These are phyloP conservation scores for Ceriops tagal DNA, from an alignment of 345 rosid genomes.

Conservation along the genomic window DNA sequence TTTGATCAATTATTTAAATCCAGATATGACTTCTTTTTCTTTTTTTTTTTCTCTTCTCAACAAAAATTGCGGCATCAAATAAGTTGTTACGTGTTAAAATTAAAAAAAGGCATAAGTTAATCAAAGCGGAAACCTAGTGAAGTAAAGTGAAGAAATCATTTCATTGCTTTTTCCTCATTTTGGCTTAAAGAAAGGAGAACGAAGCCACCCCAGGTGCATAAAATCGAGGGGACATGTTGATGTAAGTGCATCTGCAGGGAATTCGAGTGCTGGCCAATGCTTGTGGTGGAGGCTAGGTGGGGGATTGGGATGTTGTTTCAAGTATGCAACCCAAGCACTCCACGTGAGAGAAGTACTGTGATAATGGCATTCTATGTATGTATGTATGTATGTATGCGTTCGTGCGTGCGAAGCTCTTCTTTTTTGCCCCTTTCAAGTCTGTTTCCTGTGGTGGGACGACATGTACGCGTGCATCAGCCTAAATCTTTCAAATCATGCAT, in stretches of 20 bases:
- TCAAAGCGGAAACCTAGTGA: neutral
- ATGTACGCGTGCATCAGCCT: neutral
- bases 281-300: neutral
- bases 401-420: too few relatives aligned
- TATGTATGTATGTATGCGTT: too few relatives aligned
- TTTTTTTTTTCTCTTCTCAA: too few relatives aligned
- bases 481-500: slow-evolving; percentile 5
- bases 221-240: slow-evolving; percentile 28
- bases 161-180: neutral
- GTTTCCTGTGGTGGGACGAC: neutral
- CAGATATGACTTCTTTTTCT: too few relatives aligned
- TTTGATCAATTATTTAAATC: too few relatives aligned
- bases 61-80: too few relatives aligned
- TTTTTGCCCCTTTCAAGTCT: too few relatives aligned
- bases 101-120: too few relatives aligned
- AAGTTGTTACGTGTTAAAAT: too few relatives aligned
- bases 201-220: slow-evolving; percentile 19
- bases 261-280: slow-evolving; percentile 4
- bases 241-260: slow-evolving; percentile 12
- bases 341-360: neutral
- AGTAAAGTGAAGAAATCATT: neutral
- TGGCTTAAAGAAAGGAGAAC: slow-evolving; percentile 3
- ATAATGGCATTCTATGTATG: too few relatives aligned
- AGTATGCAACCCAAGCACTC: neutral
- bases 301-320: neutral